A percentile compares a stretch with the other conserved stretches of the same genome.
These are phyloP conservation scores for Coccinonectria pachysandricola DNA, from an alignment of 2,329 filamentous ascomycete species.

Conservation along the genomic window DNA sequence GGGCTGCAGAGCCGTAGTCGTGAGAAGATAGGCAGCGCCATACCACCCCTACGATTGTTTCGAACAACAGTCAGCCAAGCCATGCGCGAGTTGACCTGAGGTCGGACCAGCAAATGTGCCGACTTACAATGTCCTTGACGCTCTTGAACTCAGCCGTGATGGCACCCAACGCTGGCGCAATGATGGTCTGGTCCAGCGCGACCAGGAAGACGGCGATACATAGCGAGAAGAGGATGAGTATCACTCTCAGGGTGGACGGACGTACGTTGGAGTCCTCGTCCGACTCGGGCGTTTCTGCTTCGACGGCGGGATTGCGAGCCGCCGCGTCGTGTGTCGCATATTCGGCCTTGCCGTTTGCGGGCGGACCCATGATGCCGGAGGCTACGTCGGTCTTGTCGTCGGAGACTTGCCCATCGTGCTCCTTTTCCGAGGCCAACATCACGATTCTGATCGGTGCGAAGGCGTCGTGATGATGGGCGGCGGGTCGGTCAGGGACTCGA, in stretches of 20 bases:
- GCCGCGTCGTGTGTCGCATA: too few species aligned
- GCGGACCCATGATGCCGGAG: constrained; percentile 13
- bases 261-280: constrained; percentile 21
- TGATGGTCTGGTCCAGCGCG: constrained; percentile 41
- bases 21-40: constrained; percentile 38
- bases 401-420: too few species aligned
- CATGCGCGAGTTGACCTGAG: too few species aligned
- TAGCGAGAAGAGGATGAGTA: constrained; percentile 33
- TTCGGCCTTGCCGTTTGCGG: constrained; percentile 1
- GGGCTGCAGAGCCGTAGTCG: constrained; percentile 38
- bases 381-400: constrained; percentile 22
- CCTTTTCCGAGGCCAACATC: too few species aligned
- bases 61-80: too few species aligned
- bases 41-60: constrained; percentile 44
- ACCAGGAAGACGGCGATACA: constrained; percentile 39
- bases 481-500: too few species aligned
- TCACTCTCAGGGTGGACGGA: constrained; percentile 28
- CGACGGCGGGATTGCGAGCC: background rate
- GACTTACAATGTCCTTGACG: constrained; percentile 34
- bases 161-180: constrained; percentile 41
- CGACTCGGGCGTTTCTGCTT: background rate
- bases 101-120: too few species aligned
- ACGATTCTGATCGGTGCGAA: too few species aligned
- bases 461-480: too few species aligned
- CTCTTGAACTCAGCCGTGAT: constrained; percentile 36